phyloP scores from a whole-genome alignment of 2,329 filamentous ascomycete species.

The Neopestalotiopsis sp. region DNA sequence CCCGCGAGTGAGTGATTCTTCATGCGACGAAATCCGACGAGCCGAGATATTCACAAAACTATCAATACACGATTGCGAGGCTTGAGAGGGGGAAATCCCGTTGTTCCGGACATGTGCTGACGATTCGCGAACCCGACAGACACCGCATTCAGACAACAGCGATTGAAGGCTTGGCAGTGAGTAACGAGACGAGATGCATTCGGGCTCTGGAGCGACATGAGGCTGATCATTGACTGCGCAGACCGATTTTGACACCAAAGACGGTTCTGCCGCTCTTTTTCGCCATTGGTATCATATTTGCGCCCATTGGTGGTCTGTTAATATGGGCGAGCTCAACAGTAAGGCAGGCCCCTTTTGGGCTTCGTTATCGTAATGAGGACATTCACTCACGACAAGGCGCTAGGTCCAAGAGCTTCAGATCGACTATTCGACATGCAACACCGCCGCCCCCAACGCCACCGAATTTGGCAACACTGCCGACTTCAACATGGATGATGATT shows the following conservation, averaged over 20 bases:
- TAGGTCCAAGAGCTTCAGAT: constrained; percentile 90
- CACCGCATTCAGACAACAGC: constrained; percentile 95
- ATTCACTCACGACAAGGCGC: constrained; percentile 22
- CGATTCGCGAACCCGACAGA: constrained; percentile 55
- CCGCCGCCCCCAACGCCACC: constrained; percentile 52
- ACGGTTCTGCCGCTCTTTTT: constrained; percentile 72
- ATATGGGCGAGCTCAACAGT: constrained; percentile 86
- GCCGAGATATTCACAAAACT: neutral
- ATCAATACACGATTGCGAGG: neutral
- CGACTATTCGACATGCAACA: constrained; percentile 83
- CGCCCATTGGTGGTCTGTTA: constrained; percentile 86
- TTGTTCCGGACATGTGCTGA: constrained; percentile 13
- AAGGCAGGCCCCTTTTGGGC: constrained; percentile 34
- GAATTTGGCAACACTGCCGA: constrained; percentile 20
- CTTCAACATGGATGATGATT: constrained; percentile 56
- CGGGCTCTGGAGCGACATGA: neutral
- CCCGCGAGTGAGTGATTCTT: constrained; percentile 73
- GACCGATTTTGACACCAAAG: constrained; percentile 93
- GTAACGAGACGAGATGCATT: constrained; percentile 42
- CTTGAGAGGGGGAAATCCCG: neutral
- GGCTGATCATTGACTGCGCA: constrained; percentile 39
- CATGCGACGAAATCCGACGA: constrained; percentile 34
- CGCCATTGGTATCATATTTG: constrained; percentile 81
- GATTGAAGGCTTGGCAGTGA: constrained; percentile 98
- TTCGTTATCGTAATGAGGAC: neutral